Conservation (phyloP, 345 rosid genomes). For the Populus deltoides region DNA sequence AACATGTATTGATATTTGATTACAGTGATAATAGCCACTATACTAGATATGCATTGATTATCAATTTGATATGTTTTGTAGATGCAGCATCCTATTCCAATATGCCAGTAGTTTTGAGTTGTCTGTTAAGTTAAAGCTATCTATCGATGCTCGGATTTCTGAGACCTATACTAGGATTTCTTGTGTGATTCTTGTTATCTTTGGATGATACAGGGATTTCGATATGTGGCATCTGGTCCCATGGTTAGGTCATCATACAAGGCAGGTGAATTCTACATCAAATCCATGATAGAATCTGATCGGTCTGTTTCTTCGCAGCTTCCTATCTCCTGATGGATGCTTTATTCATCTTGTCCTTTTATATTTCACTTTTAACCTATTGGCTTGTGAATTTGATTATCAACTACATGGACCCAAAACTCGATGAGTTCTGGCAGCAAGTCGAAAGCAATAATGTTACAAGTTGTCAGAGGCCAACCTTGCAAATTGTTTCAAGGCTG, state of each 20-base stretch:
- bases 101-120: background rate
- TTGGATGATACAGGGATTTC: conserved; percentile 69
- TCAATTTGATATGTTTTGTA: background rate
- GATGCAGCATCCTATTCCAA: background rate
- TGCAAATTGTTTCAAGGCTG: background rate
- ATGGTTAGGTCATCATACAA: conserved; percentile 99
- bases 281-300: conserved; percentile 92
- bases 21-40: background rate
- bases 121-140: background rate
- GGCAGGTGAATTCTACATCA: conserved; percentile 97
- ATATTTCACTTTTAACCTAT: background rate
- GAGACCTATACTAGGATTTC: background rate
- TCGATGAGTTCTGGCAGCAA: background rate
- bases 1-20: background rate
- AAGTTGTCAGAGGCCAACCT: background rate
- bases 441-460: background rate
- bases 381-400: background rate
- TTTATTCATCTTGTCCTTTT: background rate
- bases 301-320: conserved; percentile 56
- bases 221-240: conserved; percentile 97
- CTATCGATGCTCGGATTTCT: background rate
- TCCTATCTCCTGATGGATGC: conserved; percentile 14
- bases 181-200: background rate
- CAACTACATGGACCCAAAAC: background rate
- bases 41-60: background rate